phyloP scores from a whole-genome alignment of 352 stramenopile species.

The Plasmopara muralis region DNA sequence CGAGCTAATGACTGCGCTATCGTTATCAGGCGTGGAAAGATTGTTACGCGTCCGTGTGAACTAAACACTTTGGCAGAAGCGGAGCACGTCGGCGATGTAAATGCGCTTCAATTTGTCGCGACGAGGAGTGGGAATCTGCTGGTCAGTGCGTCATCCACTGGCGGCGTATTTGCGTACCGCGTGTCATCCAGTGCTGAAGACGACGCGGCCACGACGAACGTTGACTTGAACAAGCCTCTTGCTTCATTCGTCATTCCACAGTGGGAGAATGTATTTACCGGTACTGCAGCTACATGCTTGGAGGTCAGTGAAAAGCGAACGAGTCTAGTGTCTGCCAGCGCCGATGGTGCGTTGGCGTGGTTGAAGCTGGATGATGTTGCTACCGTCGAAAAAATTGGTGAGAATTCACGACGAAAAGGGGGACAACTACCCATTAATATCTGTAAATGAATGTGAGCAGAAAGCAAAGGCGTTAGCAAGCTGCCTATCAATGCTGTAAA shows the following conservation, averaged over 20 bases:
- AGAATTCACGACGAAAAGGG: neutral
- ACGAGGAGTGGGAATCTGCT: slow-evolving; percentile 42
- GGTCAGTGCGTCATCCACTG: slow-evolving; percentile 50
- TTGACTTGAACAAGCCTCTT: slow-evolving; percentile 7
- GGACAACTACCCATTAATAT: neutral
- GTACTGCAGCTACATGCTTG: slow-evolving; percentile 40
- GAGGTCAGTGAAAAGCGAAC: slow-evolving; percentile 43
- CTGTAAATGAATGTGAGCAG: slow-evolving; percentile 17
- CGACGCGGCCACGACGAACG: slow-evolving; percentile 13
- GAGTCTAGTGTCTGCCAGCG: slow-evolving; percentile 48
- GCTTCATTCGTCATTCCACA: slow-evolving; percentile 34
- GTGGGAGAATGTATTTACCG: slow-evolving; percentile 50
- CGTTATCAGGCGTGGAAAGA: slow-evolving; percentile 11
- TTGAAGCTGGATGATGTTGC: slow-evolving; percentile 50
- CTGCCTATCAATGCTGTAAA: slow-evolving; percentile 63
- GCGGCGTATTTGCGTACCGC: slow-evolving; percentile 40
- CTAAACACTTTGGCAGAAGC: slow-evolving; percentile 38
- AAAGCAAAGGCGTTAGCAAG: slow-evolving; percentile 42
- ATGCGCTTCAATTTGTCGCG: slow-evolving; percentile 49
- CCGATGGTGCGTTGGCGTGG: slow-evolving; percentile 55
- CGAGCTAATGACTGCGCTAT: neutral
- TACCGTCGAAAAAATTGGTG: slow-evolving; percentile 50
- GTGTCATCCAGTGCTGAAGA: slow-evolving; percentile 20
- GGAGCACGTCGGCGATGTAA: slow-evolving; percentile 53
- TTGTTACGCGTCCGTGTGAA: slow-evolving; percentile 25